Base-by-base conservation (phyloP, 225 moss, liverwort and hornwort species). In the Sphagnum contortum region DNA sequence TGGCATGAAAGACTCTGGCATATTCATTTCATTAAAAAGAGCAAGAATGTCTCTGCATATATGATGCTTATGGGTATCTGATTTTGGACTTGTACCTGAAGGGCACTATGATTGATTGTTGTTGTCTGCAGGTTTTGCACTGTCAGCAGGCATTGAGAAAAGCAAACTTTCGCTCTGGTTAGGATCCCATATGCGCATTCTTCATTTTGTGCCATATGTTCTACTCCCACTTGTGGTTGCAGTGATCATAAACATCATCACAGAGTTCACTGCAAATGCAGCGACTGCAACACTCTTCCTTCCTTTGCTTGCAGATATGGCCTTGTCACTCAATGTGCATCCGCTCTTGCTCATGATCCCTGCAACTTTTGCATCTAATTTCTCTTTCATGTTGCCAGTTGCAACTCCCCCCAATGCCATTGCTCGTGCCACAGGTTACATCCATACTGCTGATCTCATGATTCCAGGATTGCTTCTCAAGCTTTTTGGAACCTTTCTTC, bases 11-110 rank as follows among this genome's bases (percentile, higher is more conserved):
- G 59, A 93, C 76, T 80, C 57, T 98, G 74, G 89, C 93, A 92
- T 80, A 75, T 62, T 98, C 90, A 92, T 29, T 29, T 29, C 29
- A 29, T 29, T 29, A 83, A 77, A 59, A 70, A 69, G 57, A 92
- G 92, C 77, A 90, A 93, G 77, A 87, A 91, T 61, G 82, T 98
- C 11, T 85, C 88, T 0, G 92, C 92, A 90, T 88, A 82, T 72
- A 83, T 98, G 65, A 83, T 98, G 65, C 87, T 98, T 55, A 78
- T 45, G 60, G 9, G 12, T 14, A 9, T 60, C 45, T 60, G 60
- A 14, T 9, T 60, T 4, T 5, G 14, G 29, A 13, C 29, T 60
- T 8, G 45, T 45, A 60, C 29, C 14, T n/a, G 4, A 12, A 60
- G 9, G 8, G 6, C 45, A 58, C 11, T 45, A 8, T 2, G 11